Base-by-base conservation (phyloP, 2,329 filamentous ascomycete genomes). In the Leptodontidium sp. region DNA sequence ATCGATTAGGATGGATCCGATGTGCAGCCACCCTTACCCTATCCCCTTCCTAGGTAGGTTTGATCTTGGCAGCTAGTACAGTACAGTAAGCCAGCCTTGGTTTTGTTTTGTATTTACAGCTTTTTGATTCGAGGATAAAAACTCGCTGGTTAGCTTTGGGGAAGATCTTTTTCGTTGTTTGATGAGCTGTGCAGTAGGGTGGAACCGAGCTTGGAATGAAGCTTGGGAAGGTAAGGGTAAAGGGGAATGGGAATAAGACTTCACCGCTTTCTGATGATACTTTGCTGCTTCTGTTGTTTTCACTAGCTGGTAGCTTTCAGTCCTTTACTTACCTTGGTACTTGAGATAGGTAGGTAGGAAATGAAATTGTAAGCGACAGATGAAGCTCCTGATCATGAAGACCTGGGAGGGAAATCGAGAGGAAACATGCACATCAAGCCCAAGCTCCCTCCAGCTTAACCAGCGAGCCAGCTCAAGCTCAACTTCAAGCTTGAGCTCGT, bases 101-200 rank as follows among this genome's bases (percentile, higher is more conserved):
- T 15, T 12, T 45, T 47, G 6, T 7, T n/a, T 24, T 15, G 8
- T 61, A 5, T 32, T 32, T 17, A 24, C 15, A 29, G 40, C 21
- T 14, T 24, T 4, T 14, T 61, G 8, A 61, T 49, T 61, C 58
- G 58, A 29, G 43, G 58, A 61, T 61, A 8, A 47, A 49, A 49
- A 24, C 58, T 61, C 43, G 26, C 58, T 49, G 21, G 21, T 21
- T 21, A 21, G 21, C 21, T 21, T 21, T 32, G 29, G 29, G 3
- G 43, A n/a, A 17, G 43, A 61, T 47, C 40, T 61, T 61, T 43
- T 9, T 49, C 40, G 26, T 26, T n/a, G 21, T 45, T 61, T 21
- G 40, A 47, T 17, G 17, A n/a, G 17, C 11, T 14, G 15, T 32
- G 58, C 40, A 49, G 40, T 29, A n/a, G 32, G 55, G 24, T 32